phyloP scores from a whole-genome alignment of 2,329 filamentous ascomycete species.

The Fusarium fracticaudum region DNA sequence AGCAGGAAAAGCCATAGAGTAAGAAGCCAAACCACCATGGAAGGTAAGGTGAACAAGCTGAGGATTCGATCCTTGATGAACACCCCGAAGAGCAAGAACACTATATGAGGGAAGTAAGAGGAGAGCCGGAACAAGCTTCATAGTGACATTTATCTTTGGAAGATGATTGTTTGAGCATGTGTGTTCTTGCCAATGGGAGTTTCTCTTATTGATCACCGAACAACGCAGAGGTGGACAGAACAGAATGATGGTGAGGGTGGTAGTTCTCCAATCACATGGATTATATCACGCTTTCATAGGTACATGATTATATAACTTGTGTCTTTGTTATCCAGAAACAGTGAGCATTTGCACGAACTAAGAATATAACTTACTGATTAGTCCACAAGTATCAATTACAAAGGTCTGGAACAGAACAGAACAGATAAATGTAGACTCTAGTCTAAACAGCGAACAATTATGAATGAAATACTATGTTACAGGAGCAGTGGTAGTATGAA shows the following conservation, averaged over 20 bases:
- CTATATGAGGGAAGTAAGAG: too few species aligned
- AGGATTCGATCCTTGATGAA: neutral
- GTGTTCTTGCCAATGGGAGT: neutral
- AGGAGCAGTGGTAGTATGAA: neutral
- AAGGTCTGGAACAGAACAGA: too few species aligned
- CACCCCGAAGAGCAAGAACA: neutral
- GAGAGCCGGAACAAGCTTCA: neutral
- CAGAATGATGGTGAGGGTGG: neutral
- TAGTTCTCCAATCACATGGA: neutral
- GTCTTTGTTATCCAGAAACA: too few species aligned
- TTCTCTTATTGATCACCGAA: neutral
- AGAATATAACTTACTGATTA: neutral
- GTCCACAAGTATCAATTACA: too few species aligned
- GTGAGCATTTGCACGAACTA: too few species aligned
- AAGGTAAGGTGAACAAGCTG: neutral
- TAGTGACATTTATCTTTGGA: neutral
- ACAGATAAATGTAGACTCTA: neutral
- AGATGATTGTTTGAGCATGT: neutral
- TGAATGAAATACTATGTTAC: too few species aligned
- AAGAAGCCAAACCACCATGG: neutral
- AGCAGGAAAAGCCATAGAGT: neutral
- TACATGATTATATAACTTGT: neutral
- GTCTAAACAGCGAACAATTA: too few species aligned
- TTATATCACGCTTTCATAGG: neutral
- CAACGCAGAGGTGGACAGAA: neutral